These are phyloP conservation scores for Cystobasidium sp. DNA, from an alignment of 1,284 basidiomycete species.

Conservation along the genomic window DNA sequence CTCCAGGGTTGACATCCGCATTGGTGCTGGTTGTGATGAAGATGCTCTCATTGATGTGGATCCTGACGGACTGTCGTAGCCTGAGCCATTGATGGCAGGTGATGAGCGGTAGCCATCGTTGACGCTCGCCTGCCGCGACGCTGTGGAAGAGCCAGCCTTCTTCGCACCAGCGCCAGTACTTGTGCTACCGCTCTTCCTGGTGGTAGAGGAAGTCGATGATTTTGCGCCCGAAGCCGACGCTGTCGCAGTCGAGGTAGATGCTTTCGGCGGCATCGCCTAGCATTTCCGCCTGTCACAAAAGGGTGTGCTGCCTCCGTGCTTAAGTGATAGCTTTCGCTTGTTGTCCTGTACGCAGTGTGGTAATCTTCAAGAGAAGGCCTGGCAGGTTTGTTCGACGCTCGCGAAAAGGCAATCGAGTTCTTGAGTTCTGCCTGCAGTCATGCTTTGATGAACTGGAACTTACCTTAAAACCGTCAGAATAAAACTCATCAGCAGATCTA, in stretches of 20 bases:
- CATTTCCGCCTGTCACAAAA: conserved; percentile 1
- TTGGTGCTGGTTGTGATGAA: conserved; percentile 9
- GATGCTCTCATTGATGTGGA: conserved; percentile 21
- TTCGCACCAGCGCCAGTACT: conserved; percentile 8
- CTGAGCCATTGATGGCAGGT: conserved; percentile 18
- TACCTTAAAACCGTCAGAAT: no score
- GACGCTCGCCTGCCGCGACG: conserved; percentile 3
- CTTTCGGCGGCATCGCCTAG: conserved; percentile 37
- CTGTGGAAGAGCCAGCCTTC: conserved; percentile 12
- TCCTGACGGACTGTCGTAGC: conserved; percentile 1
- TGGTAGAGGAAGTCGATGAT: conserved; percentile 19
- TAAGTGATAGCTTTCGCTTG: no score
- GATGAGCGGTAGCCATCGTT: conserved; percentile 10
- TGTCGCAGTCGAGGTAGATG: conserved; percentile 27
- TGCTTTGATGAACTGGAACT: no score
- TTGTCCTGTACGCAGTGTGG: background rate
- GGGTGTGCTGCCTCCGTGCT: background rate
- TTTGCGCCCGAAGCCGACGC: conserved; percentile 25
- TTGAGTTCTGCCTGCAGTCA: background rate
- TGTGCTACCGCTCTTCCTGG: conserved; percentile 31
- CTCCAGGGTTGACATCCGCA: conserved; percentile 21
- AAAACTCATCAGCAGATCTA: no score
- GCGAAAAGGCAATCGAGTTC: conserved; percentile 8
- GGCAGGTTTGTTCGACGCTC: background rate
- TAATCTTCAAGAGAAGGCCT: background rate